These are phyloP conservation scores for Ophiostoma novo-ulmi DNA, from an alignment of 2,329 filamentous ascomycete genomes.

Conservation along the genomic window DNA sequence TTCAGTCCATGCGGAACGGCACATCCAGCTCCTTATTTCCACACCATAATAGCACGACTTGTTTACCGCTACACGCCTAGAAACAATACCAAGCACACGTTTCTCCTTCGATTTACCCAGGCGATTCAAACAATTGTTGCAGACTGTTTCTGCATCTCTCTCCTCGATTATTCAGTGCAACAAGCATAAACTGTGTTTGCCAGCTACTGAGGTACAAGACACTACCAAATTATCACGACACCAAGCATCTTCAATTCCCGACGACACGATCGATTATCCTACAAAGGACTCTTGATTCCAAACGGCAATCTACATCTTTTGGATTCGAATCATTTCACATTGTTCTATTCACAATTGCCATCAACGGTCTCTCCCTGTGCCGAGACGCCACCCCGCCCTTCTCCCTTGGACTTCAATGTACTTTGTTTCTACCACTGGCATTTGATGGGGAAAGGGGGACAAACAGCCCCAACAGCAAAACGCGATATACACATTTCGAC, in stretches of 20 bases:
- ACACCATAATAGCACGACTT: constrained; percentile 12
- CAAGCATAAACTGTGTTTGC: neutral
- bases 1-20: constrained; percentile 21
- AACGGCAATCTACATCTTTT: neutral
- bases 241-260: neutral
- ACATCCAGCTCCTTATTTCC: constrained; percentile 13
- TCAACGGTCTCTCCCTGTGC: constrained; percentile 5
- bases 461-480: neutral
- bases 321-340: neutral
- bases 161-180: neutral
- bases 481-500: neutral
- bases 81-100: neutral
- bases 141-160: neutral
- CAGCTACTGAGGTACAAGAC: constrained; percentile 2
- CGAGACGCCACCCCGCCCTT: constrained; percentile 9
- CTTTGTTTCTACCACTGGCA: constrained; percentile 19
- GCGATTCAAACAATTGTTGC: neutral
- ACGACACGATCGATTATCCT: neutral
- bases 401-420: constrained; percentile 23
- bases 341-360: neutral
- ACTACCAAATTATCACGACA: neutral
- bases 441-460: constrained; percentile 23
- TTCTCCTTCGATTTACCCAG: neutral
- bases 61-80: neutral
- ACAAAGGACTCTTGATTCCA: neutral